These are phyloP conservation scores for Sporothrix variecibatus DNA, from an alignment of 2,329 filamentous ascomycete species.

Conservation along the genomic window DNA sequence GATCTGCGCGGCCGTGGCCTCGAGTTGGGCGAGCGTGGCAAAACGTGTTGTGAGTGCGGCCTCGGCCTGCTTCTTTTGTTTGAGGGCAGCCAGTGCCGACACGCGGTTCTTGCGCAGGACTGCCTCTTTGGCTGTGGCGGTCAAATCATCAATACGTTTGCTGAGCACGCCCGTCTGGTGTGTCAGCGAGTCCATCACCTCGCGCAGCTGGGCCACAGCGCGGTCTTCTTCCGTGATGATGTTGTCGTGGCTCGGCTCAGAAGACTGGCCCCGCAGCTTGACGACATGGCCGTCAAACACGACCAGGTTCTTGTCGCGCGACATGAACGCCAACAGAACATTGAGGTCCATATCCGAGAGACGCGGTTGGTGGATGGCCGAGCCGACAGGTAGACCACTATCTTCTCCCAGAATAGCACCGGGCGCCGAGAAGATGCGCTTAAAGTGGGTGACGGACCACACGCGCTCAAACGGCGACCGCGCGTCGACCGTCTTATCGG, in stretches of 20 bases:
- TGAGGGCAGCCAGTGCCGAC: conserved; percentile 74
- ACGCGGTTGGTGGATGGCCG: conserved; percentile 43
- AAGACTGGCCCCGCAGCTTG: conserved; percentile 62
- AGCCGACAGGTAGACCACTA: neutral
- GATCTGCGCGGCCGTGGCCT: conserved; percentile 79
- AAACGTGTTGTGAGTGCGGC: conserved; percentile 46
- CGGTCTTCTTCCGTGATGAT: conserved; percentile 76
- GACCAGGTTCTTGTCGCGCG: conserved; percentile 63
- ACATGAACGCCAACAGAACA: conserved; percentile 68
- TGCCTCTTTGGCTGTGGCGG: conserved; percentile 60
- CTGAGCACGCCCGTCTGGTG: conserved; percentile 69
- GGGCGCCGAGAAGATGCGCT: conserved; percentile 52
- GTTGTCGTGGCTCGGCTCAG: conserved; percentile 58
- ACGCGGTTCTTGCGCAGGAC: conserved; percentile 70
- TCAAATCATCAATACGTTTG: conserved; percentile 66
- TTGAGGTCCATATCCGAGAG: conserved; percentile 68
- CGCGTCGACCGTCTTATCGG: conserved; percentile 45
- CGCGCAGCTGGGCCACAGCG: conserved; percentile 81
- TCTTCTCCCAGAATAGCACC: conserved; percentile 47
- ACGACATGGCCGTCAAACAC: conserved; percentile 68
- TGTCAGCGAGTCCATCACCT: conserved; percentile 73
- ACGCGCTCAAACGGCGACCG: conserved; percentile 64
- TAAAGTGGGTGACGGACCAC: conserved; percentile 67
- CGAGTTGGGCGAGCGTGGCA: conserved; percentile 61
- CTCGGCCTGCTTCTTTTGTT: conserved; percentile 81